Conservation (phyloP, 2,329 filamentous ascomycete species). For the Claviceps fusiformis region DNA sequence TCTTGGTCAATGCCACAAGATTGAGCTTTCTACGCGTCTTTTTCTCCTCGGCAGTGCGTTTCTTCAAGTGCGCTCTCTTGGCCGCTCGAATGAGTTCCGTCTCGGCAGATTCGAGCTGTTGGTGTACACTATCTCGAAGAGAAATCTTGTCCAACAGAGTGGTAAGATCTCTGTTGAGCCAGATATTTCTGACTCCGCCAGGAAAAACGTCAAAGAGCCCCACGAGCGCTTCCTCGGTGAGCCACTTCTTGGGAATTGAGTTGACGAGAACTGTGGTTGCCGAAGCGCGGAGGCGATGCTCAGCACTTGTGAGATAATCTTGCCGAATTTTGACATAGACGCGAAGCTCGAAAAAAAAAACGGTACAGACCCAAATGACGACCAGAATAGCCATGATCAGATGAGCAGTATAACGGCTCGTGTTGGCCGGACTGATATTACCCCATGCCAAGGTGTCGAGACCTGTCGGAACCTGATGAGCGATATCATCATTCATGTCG, state of each 20-base stretch:
- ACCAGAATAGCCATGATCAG: conserved; percentile 65
- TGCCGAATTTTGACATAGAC: conserved; percentile 89
- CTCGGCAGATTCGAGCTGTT: conserved; percentile 64
- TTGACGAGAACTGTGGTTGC: conserved; percentile 92
- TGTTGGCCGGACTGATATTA: conserved; percentile 58
- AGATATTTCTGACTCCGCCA: conserved; percentile 87
- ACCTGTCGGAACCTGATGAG: conserved; percentile 32
- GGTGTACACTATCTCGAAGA: conserved; percentile 56
- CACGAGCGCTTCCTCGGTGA: conserved; percentile 65
- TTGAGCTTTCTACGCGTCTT: conserved; percentile 40
- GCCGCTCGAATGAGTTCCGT: conserved; percentile 71
- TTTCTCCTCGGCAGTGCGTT: conserved; percentile 50
- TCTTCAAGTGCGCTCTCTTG: conserved; percentile 66
- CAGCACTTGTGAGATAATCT: conserved; percentile 84
- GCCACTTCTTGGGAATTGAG: conserved; percentile 82
- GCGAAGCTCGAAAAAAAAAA: conserved; percentile 74
- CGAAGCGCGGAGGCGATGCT: conserved; percentile 84
- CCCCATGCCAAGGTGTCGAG: conserved; percentile 78
- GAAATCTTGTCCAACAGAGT: conserved; percentile 74
- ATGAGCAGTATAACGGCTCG: conserved; percentile 70
- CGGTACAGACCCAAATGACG: conserved; percentile 70
- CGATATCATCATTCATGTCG: conserved; percentile 16
- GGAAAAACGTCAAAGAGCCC: conserved; percentile 92
- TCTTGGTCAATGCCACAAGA: conserved; percentile 35
- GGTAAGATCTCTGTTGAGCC: conserved; percentile 86